Evolutionary conservation across 2,329 filamentous ascomycete species (phyloP).

Genomic region (Tolypocladium endophyticum): DNA sequence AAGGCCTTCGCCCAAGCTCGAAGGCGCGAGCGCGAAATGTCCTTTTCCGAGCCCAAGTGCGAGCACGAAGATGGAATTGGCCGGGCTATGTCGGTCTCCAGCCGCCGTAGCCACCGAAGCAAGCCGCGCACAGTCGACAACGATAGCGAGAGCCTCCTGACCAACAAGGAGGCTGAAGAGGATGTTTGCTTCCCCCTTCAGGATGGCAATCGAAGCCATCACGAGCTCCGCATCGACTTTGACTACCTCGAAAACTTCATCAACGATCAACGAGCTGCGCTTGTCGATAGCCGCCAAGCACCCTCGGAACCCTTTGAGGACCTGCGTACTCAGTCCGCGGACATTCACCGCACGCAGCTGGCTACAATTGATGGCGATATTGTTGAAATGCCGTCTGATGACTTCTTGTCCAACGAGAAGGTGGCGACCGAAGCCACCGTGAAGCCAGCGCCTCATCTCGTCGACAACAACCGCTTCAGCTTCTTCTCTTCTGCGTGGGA

Average conservation of each 20-base stretch:
- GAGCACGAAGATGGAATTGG: slow-evolving; percentile 43
- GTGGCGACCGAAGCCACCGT: slow-evolving; percentile 22
- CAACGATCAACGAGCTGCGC: slow-evolving; percentile 42
- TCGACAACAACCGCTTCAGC: slow-evolving; percentile 74
- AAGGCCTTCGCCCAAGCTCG: slow-evolving; percentile 92
- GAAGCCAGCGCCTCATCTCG: slow-evolving; percentile 24
- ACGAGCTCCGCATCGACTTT: slow-evolving; percentile 78
- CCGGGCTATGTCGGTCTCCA: slow-evolving; percentile 60
- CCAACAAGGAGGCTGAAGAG: slow-evolving; percentile 66
- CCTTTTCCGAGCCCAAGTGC: slow-evolving; percentile 36
- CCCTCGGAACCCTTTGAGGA: slow-evolving; percentile 23
- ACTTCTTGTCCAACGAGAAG: slow-evolving; percentile 38
- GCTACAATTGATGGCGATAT: slow-evolving; percentile 47
- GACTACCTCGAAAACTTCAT: slow-evolving; percentile 93
- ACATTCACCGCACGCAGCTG: slow-evolving; percentile 23
- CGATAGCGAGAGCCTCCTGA: slow-evolving; percentile 50
- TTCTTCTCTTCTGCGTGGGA: slow-evolving; percentile 96
- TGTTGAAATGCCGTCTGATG: slow-evolving; percentile 38
- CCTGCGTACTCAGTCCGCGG: slow-evolving; percentile 15
- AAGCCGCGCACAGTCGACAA: slow-evolving; percentile 50
- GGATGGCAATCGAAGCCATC: slow-evolving; percentile 47
- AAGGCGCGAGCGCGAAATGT: slow-evolving; percentile 66
- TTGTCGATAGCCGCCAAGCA: slow-evolving; percentile 37
- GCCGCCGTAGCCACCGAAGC: slow-evolving; percentile 48
- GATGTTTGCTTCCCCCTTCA: slow-evolving; percentile 84